These are phyloP conservation scores for Teratosphaeria epicoccoides DNA, from an alignment of 2,329 filamentous ascomycete genomes.

Conservation along the genomic window DNA sequence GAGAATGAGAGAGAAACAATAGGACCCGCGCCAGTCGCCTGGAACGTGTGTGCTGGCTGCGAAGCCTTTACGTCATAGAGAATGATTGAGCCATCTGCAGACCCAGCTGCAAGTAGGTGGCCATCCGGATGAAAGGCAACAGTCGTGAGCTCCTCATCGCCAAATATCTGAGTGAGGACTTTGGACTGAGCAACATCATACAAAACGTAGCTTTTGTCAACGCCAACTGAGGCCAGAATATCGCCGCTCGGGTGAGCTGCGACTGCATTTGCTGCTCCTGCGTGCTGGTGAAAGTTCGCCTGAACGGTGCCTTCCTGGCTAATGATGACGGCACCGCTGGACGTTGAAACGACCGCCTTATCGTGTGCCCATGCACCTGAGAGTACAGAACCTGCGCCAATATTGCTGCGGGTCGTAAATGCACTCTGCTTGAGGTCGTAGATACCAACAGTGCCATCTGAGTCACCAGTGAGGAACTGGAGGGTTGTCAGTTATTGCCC, in stretches of 20 bases:
- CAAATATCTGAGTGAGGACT: conserved; percentile 67
- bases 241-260: conserved; percentile 73
- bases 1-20: conserved; percentile 75
- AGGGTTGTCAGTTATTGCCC: neutral
- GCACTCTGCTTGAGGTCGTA: conserved; percentile 69
- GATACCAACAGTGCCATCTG: conserved; percentile 64
- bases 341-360: conserved; percentile 61
- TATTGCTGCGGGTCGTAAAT: conserved; percentile 57
- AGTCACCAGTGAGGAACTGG: conserved; percentile 58
- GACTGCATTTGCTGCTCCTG: conserved; percentile 66
- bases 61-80: conserved; percentile 80
- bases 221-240: conserved; percentile 75
- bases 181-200: conserved; percentile 65
- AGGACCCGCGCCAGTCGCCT: conserved; percentile 44
- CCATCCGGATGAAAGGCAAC: conserved; percentile 92
- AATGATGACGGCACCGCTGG: conserved; percentile 68
- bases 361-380: conserved; percentile 54
- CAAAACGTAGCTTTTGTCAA: conserved; percentile 84
- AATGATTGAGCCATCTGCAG: conserved; percentile 68
- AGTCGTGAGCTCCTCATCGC: conserved; percentile 63
- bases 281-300: conserved; percentile 66
- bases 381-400: conserved; percentile 56
- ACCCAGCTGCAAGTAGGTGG: conserved; percentile 81
- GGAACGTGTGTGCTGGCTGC: conserved; percentile 63
- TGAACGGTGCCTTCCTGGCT: conserved; percentile 61